These are phyloP conservation scores for Ramaria rubella DNA, from an alignment of 768 basidiomycete species.

Conservation along the genomic window DNA sequence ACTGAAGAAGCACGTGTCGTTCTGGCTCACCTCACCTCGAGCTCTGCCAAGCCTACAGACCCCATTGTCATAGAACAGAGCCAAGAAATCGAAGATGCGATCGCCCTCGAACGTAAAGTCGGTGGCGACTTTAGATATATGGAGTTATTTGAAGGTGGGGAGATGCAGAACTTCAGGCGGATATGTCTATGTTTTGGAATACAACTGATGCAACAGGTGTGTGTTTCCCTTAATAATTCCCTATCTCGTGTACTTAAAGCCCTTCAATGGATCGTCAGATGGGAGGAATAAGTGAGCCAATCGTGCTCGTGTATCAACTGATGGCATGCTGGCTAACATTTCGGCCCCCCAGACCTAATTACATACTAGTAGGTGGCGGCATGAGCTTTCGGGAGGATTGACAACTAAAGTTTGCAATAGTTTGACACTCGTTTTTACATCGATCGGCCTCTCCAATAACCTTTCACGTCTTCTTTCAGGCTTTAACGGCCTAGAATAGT, in stretches of 20 bases:
- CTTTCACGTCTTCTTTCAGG: constrained; percentile 7
- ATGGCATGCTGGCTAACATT: background rate
- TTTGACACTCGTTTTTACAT: constrained; percentile 7
- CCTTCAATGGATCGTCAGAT: background rate
- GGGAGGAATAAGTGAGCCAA: constrained; percentile 5
- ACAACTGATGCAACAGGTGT: constrained; percentile 11
- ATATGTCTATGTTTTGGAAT: constrained; percentile 10
- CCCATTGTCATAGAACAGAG: constrained; percentile 7
- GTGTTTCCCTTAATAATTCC: background rate
- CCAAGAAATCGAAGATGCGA: constrained; percentile 8
- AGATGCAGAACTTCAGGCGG: constrained; percentile 8
- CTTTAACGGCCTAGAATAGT: constrained; percentile 9
- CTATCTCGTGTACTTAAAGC: background rate
- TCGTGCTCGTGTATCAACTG: background rate
- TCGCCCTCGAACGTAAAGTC: constrained; percentile 1
- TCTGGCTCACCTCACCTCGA: constrained; percentile 21
- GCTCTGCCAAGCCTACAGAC: constrained; percentile 1
- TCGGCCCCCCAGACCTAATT: background rate
- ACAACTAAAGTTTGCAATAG: background rate
- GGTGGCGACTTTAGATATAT: constrained; percentile 9
- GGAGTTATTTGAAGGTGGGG: constrained; percentile 5
- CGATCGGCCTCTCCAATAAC: constrained; percentile 8
- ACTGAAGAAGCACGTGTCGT: constrained; percentile 51
- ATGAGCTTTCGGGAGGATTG: background rate
- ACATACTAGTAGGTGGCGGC: constrained; percentile 1